Evolutionary conservation across 2,329 filamentous ascomycete species (phyloP).

Genomic region (Colletotrichum sp.): DNA sequence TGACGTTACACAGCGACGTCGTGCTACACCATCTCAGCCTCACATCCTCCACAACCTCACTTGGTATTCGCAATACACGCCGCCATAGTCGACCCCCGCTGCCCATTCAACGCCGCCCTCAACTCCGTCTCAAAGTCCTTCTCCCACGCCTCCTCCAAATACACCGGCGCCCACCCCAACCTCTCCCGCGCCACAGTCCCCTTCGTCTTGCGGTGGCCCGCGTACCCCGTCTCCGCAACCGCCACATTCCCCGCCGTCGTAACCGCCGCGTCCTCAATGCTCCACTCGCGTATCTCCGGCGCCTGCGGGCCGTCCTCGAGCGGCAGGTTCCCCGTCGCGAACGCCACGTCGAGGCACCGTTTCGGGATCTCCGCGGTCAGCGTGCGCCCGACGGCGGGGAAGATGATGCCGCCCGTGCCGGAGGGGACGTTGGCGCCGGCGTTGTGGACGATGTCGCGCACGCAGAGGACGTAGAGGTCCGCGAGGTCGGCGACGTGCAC

Average conservation of each 20-base stretch:
- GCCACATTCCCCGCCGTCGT: conserved; percentile 9
- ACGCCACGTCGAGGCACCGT: conserved; percentile 17
- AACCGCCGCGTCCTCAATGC: conserved; percentile 12
- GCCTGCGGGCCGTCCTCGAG: not conserved
- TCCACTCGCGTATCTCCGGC: conserved; percentile 5
- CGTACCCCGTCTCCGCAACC: conserved; percentile 18
- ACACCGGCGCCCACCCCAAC: not conserved
- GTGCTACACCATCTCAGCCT: not conserved
- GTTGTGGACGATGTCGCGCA: conserved; percentile 9
- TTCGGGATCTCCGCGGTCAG: conserved; percentile 5
- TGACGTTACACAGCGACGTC: not conserved
- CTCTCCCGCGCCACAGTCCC: not conserved
- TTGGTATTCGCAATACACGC: conserved; percentile 8
- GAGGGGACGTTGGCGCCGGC: not conserved
- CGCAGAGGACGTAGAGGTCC: conserved; percentile 21
- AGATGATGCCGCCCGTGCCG: conserved; percentile 2
- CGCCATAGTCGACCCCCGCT: not conserved
- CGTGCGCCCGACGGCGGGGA: conserved; percentile 4
- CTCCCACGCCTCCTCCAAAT: not conserved
- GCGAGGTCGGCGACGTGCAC: conserved; percentile 25
- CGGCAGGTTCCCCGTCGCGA: conserved; percentile 19
- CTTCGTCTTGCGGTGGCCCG: not conserved
- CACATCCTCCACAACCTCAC: not conserved
- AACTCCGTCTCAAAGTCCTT: conserved; percentile 11
- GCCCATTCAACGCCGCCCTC: not conserved